A percentile compares a stretch with the other conserved stretches of the same genome.
These are phyloP conservation scores for Turritis glabra DNA, from an alignment of 345 rosid genomes.

Conservation along the genomic window DNA sequence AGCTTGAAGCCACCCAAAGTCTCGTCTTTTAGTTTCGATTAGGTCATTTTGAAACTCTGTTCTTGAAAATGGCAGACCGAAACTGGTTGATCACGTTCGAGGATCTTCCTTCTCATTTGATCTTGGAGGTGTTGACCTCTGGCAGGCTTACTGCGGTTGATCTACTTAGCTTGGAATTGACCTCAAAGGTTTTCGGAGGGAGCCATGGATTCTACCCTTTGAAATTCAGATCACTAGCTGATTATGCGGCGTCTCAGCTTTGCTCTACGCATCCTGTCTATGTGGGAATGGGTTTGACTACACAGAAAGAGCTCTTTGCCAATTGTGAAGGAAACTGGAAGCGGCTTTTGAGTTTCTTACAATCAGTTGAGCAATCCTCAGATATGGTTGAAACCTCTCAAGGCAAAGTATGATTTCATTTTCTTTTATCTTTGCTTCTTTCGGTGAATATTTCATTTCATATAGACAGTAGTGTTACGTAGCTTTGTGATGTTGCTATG, in stretches of 20 bases:
- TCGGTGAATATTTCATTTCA: neutral
- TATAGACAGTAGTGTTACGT: neutral
- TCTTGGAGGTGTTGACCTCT: conserved; percentile 73
- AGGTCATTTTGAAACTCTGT: conserved; percentile 12
- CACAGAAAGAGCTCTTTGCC: conserved; percentile 65
- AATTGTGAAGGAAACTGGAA: conserved; percentile 90
- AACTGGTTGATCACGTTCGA: conserved; percentile 56
- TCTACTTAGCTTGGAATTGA: conserved; percentile 71
- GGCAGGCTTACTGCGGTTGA: conserved; percentile 70
- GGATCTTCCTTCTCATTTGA: conserved; percentile 88
- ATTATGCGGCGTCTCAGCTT: conserved; percentile 80
- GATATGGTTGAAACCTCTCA: conserved; percentile 75
- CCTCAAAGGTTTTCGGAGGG: conserved; percentile 75
- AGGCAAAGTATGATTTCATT: conserved; percentile 73
- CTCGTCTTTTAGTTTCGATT: conserved; percentile 21
- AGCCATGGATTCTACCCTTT: conserved; percentile 61
- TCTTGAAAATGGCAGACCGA: conserved; percentile 64
- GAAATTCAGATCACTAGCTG: conserved; percentile 76
- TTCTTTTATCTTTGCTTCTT: conserved; percentile 18
- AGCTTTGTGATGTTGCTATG: neutral
- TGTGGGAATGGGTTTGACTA: conserved; percentile 50
- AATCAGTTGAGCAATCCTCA: conserved; percentile 75
- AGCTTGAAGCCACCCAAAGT: conserved; percentile 11
- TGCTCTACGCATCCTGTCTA: conserved; percentile 58
- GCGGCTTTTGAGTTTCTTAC: conserved; percentile 84